Percentiles rank a stretch among this genome's conserved stretches.
Conservation (phyloP, 1,139 yeast species). For the Debaryomyces sp. region DNA sequence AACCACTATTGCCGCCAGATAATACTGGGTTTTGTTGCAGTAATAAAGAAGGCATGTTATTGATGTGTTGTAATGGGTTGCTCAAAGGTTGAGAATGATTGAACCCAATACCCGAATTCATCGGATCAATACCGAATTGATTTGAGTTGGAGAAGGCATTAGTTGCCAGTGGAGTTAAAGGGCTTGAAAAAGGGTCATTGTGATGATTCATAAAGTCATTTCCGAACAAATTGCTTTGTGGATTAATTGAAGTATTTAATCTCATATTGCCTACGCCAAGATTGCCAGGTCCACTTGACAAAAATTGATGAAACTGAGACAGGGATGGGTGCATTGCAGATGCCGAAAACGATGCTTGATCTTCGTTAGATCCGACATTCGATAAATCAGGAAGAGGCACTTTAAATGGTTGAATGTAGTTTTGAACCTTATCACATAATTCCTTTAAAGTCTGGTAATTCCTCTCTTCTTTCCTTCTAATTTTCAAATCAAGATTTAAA, state of each 20-base stretch:
- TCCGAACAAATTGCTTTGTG: conserved; percentile 29
- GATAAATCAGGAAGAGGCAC: conserved; percentile 51
- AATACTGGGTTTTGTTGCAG: conserved; percentile 35
- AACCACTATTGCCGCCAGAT: conserved; percentile 40
- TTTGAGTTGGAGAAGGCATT: conserved; percentile 13
- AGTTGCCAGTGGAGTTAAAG: conserved; percentile 16
- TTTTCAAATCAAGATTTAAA: conserved; percentile 54
- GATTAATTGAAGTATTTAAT: conserved; percentile 19
- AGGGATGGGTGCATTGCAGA: conserved; percentile 6
- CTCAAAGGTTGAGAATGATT: conserved; percentile 9
- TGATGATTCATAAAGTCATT: conserved; percentile 24
- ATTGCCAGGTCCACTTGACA: conserved; percentile 23
- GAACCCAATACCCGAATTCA: conserved; percentile 20
- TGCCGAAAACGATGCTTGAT: neutral
- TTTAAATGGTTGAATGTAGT: conserved; percentile 60
- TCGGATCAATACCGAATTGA: conserved; percentile 32
- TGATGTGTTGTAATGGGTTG: conserved; percentile 14
- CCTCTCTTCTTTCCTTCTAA: conserved; percentile 57
- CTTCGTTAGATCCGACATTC: neutral
- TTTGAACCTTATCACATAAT: conserved; percentile 49
- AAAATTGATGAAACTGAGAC: conserved; percentile 25
- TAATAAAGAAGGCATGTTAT: conserved; percentile 33
- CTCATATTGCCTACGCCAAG: conserved; percentile 31
- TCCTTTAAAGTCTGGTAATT: conserved; percentile 45
- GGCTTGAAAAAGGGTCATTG: conserved; percentile 27